Evolutionary conservation across 768 basidiomycete species (phyloP).

Genomic region (Lyophyllum decastes): DNA sequence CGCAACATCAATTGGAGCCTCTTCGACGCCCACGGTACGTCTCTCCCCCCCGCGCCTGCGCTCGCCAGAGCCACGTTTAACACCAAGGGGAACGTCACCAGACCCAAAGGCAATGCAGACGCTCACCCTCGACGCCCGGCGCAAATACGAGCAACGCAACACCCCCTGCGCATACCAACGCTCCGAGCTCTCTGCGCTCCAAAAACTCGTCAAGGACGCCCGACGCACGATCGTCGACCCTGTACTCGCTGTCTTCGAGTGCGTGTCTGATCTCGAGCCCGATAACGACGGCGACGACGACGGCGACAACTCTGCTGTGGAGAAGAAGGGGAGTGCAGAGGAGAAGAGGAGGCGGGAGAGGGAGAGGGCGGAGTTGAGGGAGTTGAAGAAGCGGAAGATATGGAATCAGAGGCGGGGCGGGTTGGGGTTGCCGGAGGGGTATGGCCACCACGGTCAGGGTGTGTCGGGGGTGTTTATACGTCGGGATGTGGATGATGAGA

Average conservation of each 20-base stretch:
- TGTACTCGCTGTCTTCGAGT: slow-evolving; percentile 34
- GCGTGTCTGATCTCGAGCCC: slow-evolving; percentile 34
- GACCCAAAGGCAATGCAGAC: slow-evolving; percentile 56
- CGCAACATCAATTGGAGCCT: slow-evolving; percentile 62
- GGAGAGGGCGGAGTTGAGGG: slow-evolving; percentile 53
- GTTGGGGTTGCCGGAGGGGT: slow-evolving; percentile 26
- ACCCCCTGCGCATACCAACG: slow-evolving; percentile 9
- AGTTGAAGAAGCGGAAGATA: slow-evolving; percentile 57
- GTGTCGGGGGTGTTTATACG: slow-evolving; percentile 51
- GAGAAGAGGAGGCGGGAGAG: slow-evolving; percentile 42
- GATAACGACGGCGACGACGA: neutral
- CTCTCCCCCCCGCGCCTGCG: neutral
- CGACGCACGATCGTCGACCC: slow-evolving; percentile 54
- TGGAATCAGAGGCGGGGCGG: slow-evolving; percentile 28
- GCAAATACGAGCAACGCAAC: slow-evolving; percentile 30
- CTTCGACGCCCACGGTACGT: slow-evolving; percentile 57
- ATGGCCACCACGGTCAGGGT: slow-evolving; percentile 16
- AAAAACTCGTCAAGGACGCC: slow-evolving; percentile 30
- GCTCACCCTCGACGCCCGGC: slow-evolving; percentile 40
- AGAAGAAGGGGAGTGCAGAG: slow-evolving; percentile 27
- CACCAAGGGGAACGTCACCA: slow-evolving; percentile 21
- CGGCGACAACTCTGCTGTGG: too few relatives aligned
- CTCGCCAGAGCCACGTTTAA: neutral
- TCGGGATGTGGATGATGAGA: slow-evolving; percentile 61
- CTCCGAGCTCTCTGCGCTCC: slow-evolving; percentile 19